Evolutionary conservation across 306 rosid species (phyloP).

Genomic region (Lotus japonicus): DNA sequence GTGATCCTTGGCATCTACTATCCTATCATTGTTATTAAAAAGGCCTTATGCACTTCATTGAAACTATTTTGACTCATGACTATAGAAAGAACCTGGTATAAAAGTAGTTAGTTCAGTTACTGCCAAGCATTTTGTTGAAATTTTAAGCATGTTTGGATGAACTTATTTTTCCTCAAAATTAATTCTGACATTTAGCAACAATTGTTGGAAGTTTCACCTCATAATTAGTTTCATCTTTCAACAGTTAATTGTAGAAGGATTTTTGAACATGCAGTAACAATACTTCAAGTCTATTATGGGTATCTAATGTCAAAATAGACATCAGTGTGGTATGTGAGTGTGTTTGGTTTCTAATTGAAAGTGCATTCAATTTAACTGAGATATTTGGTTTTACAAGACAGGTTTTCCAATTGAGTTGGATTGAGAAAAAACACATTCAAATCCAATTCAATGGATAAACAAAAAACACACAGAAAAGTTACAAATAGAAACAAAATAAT

Average conservation of each 20-base stretch:
- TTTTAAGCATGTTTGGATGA: neutral
- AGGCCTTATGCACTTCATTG: neutral
- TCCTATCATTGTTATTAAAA: conserved; percentile 13
- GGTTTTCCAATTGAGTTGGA: too few species aligned
- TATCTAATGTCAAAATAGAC: neutral
- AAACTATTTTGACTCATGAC: neutral
- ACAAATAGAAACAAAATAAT: neutral
- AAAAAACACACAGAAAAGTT: too few species aligned
- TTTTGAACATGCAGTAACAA: neutral
- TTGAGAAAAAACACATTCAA: too few species aligned
- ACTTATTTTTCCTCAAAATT: too few species aligned
- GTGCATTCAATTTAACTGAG: too few species aligned
- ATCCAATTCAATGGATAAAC: too few species aligned
- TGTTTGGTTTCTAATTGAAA: too few species aligned
- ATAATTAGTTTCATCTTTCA: too few species aligned
- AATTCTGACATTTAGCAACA: too few species aligned
- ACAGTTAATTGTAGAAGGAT: too few species aligned
- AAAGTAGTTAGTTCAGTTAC: neutral
- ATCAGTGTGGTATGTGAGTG: neutral
- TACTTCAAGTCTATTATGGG: neutral
- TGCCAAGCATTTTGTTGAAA: neutral
- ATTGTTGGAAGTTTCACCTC: too few species aligned
- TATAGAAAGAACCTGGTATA: neutral
- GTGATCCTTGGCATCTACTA: conserved; percentile 18
- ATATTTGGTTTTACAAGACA: too few species aligned